Evolutionary conservation across 2,329 filamentous ascomycete genomes (phyloP).

Genomic region (Fusarium continuum): DNA sequence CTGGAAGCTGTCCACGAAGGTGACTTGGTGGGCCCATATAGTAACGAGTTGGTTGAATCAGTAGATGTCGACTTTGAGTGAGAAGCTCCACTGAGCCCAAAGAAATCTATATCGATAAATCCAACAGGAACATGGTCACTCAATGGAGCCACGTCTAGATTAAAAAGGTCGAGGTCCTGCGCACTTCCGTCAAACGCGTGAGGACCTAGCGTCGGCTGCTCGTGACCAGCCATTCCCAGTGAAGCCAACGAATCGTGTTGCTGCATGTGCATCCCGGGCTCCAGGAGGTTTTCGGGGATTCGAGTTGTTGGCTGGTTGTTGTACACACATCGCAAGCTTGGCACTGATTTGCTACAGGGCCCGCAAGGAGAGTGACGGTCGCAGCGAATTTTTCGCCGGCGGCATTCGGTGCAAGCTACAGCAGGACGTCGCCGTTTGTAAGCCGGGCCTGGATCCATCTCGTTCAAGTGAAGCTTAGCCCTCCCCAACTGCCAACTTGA

Average conservation of each 20-base stretch:
- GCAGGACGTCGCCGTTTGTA: constrained; percentile 7
- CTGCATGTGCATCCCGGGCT: not conserved
- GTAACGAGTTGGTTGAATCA: not conserved
- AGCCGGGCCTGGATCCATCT: constrained; percentile 3
- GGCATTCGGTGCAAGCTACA: constrained; percentile 4
- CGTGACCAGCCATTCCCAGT: not conserved
- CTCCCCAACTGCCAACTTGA: no score
- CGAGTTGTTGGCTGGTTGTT: constrained; percentile 1
- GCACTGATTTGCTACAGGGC: constrained; percentile 4
- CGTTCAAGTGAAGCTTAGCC: not conserved
- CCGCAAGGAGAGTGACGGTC: constrained; percentile 6
- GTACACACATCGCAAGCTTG: constrained; percentile 3
- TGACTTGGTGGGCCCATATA: not conserved
- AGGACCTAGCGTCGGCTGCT: not conserved
- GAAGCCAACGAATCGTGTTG: not conserved
- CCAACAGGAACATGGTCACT: not conserved
- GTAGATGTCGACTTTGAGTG: not conserved
- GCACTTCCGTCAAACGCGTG: not conserved
- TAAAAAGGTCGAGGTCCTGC: not conserved
- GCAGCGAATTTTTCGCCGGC: constrained; percentile 3
- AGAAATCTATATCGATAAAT: not conserved
- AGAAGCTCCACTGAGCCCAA: not conserved
- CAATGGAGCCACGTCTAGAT: not conserved
- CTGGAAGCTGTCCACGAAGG: not conserved
- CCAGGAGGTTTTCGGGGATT: not conserved